Conservation (phyloP, 148 eudicot species). For the Rhododendron griersonianum region DNA sequence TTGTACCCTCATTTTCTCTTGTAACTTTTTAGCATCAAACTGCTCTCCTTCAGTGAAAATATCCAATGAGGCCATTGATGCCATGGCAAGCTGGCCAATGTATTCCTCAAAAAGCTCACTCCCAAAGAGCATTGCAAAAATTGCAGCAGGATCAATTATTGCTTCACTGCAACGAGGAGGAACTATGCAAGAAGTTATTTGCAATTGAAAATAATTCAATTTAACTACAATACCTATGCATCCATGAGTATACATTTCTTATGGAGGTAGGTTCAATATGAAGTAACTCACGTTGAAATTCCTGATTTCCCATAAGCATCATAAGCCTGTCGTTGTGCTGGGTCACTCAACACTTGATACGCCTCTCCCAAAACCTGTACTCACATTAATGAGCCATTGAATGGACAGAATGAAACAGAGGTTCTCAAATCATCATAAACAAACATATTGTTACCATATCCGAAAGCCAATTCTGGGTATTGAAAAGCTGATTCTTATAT, state of each 20-base stretch:
- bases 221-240: not conserved
- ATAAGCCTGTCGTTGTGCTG: slow-evolving; percentile 84
- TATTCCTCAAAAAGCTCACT: slow-evolving; percentile 99
- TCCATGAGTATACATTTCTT: not conserved
- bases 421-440: not conserved
- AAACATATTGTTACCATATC: not conserved
- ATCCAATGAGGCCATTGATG: slow-evolving; percentile 98
- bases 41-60: slow-evolving; percentile 75
- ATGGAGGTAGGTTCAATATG: not conserved
- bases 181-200: not conserved
- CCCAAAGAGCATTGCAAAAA: slow-evolving; percentile 98
- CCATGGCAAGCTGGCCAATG: slow-evolving; percentile 98
- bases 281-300: slow-evolving; percentile 74
- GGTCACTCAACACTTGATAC: slow-evolving; percentile 95
- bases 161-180: slow-evolving; percentile 53
- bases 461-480: not conserved
- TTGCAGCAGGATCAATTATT: slow-evolving; percentile 96
- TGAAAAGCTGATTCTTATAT: not conserved
- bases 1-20: slow-evolving; percentile 88
- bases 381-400: not conserved
- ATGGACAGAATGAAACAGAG: not conserved
- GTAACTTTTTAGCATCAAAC: slow-evolving; percentile 77
- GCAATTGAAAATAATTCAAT: not conserved
- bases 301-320: slow-evolving; percentile 92
- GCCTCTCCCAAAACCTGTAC: slow-evolving; percentile 92